A percentile compares a stretch with the other conserved stretches of the same genome.
Evolutionary conservation across 805 yeast species (phyloP).

Genomic region (Wickerhamomyces subpelliculosus): DNA sequence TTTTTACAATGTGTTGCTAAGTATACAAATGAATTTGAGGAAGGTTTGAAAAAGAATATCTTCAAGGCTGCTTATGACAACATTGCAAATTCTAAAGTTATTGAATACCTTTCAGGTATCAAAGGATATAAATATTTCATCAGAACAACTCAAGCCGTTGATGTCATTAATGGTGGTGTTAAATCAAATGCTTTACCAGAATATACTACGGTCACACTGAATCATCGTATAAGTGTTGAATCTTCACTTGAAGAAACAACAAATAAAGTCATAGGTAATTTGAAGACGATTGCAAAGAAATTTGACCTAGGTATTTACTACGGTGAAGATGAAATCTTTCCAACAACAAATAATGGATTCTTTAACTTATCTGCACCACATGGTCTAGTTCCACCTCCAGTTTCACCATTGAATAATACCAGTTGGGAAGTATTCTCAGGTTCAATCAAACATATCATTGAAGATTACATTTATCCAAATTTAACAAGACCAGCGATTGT

Average conservation of each 20-base stretch:
- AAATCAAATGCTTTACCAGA: constrained; percentile 73
- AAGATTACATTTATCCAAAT: constrained; percentile 38
- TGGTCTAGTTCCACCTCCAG: constrained; percentile 43
- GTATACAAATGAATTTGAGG: constrained; percentile 25
- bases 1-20: constrained; percentile 58
- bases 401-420: constrained; percentile 36
- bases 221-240: constrained; percentile 57
- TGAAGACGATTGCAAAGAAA: background rate
- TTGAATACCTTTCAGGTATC: constrained; percentile 26
- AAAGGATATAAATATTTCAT: constrained; percentile 40
- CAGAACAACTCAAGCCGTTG: constrained; percentile 30
- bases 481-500: constrained; percentile 32
- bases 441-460: constrained; percentile 48
- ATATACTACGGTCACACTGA: constrained; percentile 32
- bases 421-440: constrained; percentile 54
- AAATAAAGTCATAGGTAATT: constrained; percentile 7
- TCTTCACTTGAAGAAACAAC: constrained; percentile 29
- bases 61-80: constrained; percentile 29
- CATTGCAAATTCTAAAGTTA: constrained; percentile 29
- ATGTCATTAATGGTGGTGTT: constrained; percentile 50
- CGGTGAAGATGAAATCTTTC: constrained; percentile 24
- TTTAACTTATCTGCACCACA: constrained; percentile 26
- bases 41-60: constrained; percentile 21
- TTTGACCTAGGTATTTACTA: constrained; percentile 27
- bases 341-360: constrained; percentile 27